These are phyloP conservation scores for Saccharomyces hybrid DNA, from an alignment of 1,139 yeast genomes.

Conservation along the genomic window DNA sequence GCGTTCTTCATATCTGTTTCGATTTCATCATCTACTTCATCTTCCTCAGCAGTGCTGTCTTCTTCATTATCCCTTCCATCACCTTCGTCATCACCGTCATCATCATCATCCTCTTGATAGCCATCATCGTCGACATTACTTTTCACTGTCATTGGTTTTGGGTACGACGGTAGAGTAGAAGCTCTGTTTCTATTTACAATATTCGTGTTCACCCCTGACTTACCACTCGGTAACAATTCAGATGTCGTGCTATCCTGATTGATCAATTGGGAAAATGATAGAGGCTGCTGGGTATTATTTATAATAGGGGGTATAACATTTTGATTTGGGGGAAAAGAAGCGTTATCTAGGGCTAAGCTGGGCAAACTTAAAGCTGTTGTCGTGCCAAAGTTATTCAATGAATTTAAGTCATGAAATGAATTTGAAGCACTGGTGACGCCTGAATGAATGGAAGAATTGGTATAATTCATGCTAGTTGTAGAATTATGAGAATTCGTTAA, in stretches of 20 bases:
- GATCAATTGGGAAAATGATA: background rate
- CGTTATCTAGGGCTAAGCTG: background rate
- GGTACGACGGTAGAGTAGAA: background rate
- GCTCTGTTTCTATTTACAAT: background rate
- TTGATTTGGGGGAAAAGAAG: background rate
- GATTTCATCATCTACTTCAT: conserved; percentile 6
- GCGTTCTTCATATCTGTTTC: background rate
- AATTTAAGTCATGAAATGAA: conserved; percentile 3
- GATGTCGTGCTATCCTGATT: background rate
- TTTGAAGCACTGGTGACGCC: conserved; percentile 4
- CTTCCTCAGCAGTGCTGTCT: conserved; percentile 8
- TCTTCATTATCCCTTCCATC: conserved; percentile 17
- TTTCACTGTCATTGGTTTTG: conserved; percentile 5
- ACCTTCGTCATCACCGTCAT: conserved; percentile 17
- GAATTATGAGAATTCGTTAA: conserved; percentile 3
- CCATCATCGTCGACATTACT: conserved; percentile 22
- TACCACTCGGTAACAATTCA: background rate
- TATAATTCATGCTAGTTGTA: conserved; percentile 1
- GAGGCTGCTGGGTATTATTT: background rate
- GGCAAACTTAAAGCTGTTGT: background rate
- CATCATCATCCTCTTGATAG: conserved; percentile 30
- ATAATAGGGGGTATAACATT: background rate
- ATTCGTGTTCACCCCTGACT: background rate
- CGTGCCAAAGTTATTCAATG: conserved; percentile 2
- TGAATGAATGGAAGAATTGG: background rate